Conservation (phyloP, 768 basidiomycete species). For the Leccinum subtestaceum region DNA sequence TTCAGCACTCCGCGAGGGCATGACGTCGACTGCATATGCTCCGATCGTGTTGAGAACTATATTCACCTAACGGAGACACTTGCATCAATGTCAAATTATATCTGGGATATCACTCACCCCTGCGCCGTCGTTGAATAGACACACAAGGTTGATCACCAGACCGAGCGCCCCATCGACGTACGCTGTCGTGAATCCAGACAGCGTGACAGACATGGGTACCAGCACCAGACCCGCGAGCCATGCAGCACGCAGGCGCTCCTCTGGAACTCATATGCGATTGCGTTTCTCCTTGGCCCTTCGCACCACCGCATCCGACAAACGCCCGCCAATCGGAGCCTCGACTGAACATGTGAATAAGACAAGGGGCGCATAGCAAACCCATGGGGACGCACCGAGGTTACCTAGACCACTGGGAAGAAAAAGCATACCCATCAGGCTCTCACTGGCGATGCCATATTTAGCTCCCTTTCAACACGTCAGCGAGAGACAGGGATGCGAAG, state of each 20-base stretch:
- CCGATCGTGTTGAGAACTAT: slow-evolving; percentile 52
- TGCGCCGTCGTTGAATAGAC: slow-evolving; percentile 60
- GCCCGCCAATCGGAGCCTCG: slow-evolving; percentile 58
- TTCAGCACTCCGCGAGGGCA: slow-evolving; percentile 62
- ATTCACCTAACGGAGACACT: slow-evolving; percentile 45
- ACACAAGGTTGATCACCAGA: slow-evolving; percentile 48
- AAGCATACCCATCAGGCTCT: slow-evolving; percentile 22
- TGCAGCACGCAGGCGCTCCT: slow-evolving; percentile 61
- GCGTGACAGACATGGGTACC: slow-evolving; percentile 50
- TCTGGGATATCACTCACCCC: slow-evolving; percentile 43
- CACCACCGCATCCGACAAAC: slow-evolving; percentile 54
- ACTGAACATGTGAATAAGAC: slow-evolving; percentile 33
- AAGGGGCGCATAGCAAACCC: neutral
- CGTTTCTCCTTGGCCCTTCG: slow-evolving; percentile 46
- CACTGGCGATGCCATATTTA: slow-evolving; percentile 25
- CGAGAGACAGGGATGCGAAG: neutral
- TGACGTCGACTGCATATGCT: slow-evolving; percentile 58
- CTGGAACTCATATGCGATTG: slow-evolving; percentile 60
- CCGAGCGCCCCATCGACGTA: slow-evolving; percentile 51
- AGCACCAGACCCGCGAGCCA: slow-evolving; percentile 47
- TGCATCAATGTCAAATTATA: neutral
- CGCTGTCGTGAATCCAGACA: slow-evolving; percentile 46
- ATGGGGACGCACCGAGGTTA: slow-evolving; percentile 18
- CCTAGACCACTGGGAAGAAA: slow-evolving; percentile 30
- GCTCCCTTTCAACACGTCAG: slow-evolving; percentile 41